Conservation (phyloP, 208 protist species). For the Crithidia sp. region DNA sequence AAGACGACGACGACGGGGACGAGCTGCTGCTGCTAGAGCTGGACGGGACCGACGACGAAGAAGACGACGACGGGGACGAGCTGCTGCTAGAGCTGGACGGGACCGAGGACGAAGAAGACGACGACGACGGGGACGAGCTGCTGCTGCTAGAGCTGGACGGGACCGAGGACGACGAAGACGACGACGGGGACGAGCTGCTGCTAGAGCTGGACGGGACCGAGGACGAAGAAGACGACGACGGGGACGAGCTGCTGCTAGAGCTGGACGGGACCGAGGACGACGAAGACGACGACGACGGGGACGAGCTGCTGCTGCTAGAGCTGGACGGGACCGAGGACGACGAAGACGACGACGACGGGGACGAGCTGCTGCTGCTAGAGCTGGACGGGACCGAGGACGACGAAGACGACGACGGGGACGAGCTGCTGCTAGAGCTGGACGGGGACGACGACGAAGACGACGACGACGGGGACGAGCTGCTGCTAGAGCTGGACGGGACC, state of each 20-base stretch:
- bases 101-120: constrained; percentile 14
- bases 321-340: background rate
- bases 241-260: no score
- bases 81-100: no score
- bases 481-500: no score
- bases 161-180: constrained; percentile 14
- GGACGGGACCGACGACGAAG: background rate
- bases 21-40: background rate
- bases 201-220: background rate
- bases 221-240: background rate
- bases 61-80: constrained; percentile 1
- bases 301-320: background rate
- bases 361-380: no score
- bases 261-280: no score
- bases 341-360: constrained; percentile 19
- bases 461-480: no score
- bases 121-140: background rate
- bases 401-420: constrained; percentile 5
- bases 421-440: background rate
- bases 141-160: background rate
- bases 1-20: constrained; percentile 11
- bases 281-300: constrained; percentile 14
- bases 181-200: background rate
- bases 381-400: no score
- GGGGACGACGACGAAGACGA: constrained; percentile 9